Base-by-base conservation (phyloP, 495 filamentous ascomycete genomes). In the Xylaria intraflava region DNA sequence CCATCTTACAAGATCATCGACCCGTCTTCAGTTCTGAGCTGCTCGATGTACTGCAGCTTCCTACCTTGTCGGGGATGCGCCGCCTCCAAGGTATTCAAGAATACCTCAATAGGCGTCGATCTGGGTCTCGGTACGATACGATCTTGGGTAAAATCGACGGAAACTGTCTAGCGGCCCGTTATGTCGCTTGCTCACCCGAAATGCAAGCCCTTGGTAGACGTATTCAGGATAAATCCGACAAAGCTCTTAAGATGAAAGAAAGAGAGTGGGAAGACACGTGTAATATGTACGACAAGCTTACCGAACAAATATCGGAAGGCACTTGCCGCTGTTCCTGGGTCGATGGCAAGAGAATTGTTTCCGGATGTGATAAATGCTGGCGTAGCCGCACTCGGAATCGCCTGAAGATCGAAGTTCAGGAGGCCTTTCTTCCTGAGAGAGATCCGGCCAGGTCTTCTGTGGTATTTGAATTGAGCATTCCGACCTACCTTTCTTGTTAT, bases 21-120 rank as follows among this genome's bases (percentile, higher is more conserved):
- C 77, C 73, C 1, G 58, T 56, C 1, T 76, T 80, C 51, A 46
- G 49, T 0, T 70, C 75, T 0, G 62, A 74, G n/a, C 55, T 78
- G 1, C 60, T 85, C 22, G 70, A 83, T 58, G 65, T 72, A 5
- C 59, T 85, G 14, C 77, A 78, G 6, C 56, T 82, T 0, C 57
- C 73, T 6, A 49, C 47, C 0, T 55, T 65, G 2, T 43, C 53
- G n/a, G 71, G 75, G 19, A 74, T 85, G 73, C 30, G 54, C 4
- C 76, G 77, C 0, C 67, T 83, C 1, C 69, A 72, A 11, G 20
- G 47, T 0, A 69, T 84, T 14, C 78, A 83, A 39, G 41, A 16
- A 0, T 73, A 84, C 50, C 57, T 85, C 26, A 33, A 55, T 0
- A n/a, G 43, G 1, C 68, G 79, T 1, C 5, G 47, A 0, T 56